Evolutionary conservation across 306 rosid genomes (phyloP).

Genomic region (Bauhinia variegata): DNA sequence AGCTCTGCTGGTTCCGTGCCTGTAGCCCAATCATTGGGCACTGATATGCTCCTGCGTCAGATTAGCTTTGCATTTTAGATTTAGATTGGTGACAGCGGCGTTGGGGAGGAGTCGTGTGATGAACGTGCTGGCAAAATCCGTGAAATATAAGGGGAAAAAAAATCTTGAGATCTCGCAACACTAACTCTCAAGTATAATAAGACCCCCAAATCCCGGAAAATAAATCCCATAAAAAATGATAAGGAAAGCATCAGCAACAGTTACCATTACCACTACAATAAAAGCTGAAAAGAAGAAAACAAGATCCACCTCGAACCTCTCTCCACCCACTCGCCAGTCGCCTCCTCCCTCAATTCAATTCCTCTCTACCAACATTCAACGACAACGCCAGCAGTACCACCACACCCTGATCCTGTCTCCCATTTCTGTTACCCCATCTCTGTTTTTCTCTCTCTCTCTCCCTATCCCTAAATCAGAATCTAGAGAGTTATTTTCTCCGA

Average conservation of each 20-base stretch:
- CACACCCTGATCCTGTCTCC: not conserved
- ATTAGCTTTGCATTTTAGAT: too few species aligned
- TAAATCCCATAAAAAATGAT: slow-evolving; percentile 35
- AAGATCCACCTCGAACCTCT: slow-evolving; percentile 98
- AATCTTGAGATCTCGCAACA: slow-evolving; percentile 21
- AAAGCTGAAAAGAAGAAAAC: slow-evolving; percentile 66
- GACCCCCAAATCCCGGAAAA: slow-evolving; percentile 61
- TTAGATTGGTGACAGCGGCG: not conserved
- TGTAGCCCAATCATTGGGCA: not conserved
- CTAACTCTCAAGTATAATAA: slow-evolving; percentile 46
- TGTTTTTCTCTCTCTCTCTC: not conserved
- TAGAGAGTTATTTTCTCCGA: slow-evolving; percentile 11
- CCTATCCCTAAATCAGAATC: slow-evolving; percentile 28
- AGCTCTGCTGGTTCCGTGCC: not conserved
- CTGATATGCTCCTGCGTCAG: not conserved
- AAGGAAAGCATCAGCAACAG: slow-evolving; percentile 44
- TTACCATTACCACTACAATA: slow-evolving; percentile 26
- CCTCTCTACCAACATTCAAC: slow-evolving; percentile 8
- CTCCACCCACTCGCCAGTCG: slow-evolving; percentile 38
- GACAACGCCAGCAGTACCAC: slow-evolving; percentile 15
- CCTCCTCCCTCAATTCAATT: not conserved
- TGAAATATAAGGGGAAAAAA: not conserved
- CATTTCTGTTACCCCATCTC: not conserved
- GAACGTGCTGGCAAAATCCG: not conserved
- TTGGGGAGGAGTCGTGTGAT: too few species aligned